Percentiles rank a stretch among this genome's conserved stretches.
phyloP scores from a whole-genome alignment of 106 monocot species.

The Gastrodia elata region DNA sequence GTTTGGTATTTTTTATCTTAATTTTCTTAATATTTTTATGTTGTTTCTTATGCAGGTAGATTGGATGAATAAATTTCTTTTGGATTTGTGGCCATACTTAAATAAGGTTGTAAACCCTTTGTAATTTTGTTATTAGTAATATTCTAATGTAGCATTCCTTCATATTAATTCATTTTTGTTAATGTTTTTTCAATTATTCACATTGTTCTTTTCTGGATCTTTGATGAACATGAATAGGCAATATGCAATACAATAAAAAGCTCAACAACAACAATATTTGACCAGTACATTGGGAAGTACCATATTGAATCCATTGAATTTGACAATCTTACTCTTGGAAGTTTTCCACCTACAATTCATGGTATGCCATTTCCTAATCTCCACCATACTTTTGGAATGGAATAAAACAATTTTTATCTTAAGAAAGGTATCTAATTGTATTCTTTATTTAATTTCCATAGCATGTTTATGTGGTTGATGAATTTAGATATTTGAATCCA shows the following conservation, averaged over 20 bases:
- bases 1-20: neutral
- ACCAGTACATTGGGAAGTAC: slow-evolving; percentile 72
- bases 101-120: slow-evolving; percentile 44
- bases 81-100: slow-evolving; percentile 75
- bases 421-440: neutral
- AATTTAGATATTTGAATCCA: neutral
- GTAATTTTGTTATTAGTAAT: neutral
- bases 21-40: neutral
- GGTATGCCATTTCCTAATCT: slow-evolving; percentile 25
- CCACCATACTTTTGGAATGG: neutral
- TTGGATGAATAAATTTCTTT: slow-evolving; percentile 65
- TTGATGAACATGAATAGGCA: slow-evolving; percentile 34
- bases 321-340: slow-evolving; percentile 59
- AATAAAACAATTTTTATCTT: neutral
- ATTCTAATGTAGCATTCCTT: neutral
- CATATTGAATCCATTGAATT: slow-evolving; percentile 63
- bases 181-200: neutral
- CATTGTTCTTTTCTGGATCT: neutral
- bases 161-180: neutral
- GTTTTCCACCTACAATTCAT: slow-evolving; percentile 70
- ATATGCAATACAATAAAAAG: slow-evolving; percentile 52
- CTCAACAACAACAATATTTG: slow-evolving; percentile 59
- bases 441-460: neutral
- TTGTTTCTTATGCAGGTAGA: slow-evolving; percentile 59
- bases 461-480: slow-evolving; percentile 1